phyloP scores from a whole-genome alignment of 2,329 filamentous ascomycete genomes.

The Colletotrichum sublineola region DNA sequence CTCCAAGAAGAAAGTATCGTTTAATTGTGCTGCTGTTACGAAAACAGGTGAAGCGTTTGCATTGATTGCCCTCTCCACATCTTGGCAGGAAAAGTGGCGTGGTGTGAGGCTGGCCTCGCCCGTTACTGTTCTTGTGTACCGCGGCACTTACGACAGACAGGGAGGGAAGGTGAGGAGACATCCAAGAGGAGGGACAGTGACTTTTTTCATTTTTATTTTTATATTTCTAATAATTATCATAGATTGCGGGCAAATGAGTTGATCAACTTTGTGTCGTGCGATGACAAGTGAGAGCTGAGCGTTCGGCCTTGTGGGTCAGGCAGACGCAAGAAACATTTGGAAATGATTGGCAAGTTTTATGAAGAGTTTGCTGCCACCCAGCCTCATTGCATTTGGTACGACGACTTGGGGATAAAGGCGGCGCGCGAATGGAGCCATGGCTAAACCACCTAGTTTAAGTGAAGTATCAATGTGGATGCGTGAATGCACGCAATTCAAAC shows the following conservation, averaged over 20 bases:
- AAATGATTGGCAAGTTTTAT: constrained; percentile 11
- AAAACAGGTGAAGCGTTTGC: constrained; percentile 42
- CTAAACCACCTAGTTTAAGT: background rate
- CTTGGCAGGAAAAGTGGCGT: constrained; percentile 23
- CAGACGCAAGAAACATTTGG: background rate
- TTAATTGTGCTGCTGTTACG: constrained; percentile 41
- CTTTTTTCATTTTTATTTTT: no score
- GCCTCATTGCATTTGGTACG: constrained; percentile 17
- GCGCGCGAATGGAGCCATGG: background rate
- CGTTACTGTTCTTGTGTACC: constrained; percentile 10
- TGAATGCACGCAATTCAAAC: constrained; percentile 11
- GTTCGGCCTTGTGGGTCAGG: background rate
- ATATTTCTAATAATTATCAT: background rate
- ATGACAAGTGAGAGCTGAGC: background rate
- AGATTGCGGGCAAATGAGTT: background rate
- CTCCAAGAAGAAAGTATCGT: constrained; percentile 33
- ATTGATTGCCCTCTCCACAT: constrained; percentile 33
- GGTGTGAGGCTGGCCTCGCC: constrained; percentile 11
- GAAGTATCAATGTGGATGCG: background rate
- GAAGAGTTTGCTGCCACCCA: constrained; percentile 25
- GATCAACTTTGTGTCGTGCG: background rate
- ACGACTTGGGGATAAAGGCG: constrained; percentile 15
- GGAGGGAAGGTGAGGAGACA: constrained; percentile 1
- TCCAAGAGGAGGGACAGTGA: no score
- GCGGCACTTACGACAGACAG: constrained; percentile 9